Base-by-base conservation (phyloP, 208 protist genomes). In the Porcisia deanei region DNA sequence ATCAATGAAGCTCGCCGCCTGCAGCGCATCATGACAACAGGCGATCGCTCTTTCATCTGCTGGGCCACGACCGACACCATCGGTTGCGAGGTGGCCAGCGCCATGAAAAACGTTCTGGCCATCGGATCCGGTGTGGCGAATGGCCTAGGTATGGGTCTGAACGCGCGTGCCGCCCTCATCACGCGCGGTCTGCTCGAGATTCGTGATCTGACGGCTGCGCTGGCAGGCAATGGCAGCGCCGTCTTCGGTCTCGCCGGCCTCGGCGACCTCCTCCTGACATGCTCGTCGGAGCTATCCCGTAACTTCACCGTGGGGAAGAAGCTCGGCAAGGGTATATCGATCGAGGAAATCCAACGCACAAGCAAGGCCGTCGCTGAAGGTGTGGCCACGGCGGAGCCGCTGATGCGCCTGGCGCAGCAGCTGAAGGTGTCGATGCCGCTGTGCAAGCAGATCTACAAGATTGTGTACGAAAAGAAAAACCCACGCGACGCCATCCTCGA, bases 31-130 rank as follows among this genome's bases (percentile, higher is more conserved):
- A 84, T 98, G 73, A 93, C 87, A 25, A 90, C 85, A 14, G 64
- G 76, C 25, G 85, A 95, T 74, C 82, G 78, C 64, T 79, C 80
- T 64, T 98, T 98, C 77, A 83, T 92, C 61, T 93, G 89, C 76
- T 97, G 92, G 81, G 84, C 92, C 43, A 86, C 88, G 14, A 91
- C 88, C 61, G 96, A 98, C 78, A 86, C 81, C 20, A 80, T 95
- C 53, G 96, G 96, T 25, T 94, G 89, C 57, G 94, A 98, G 85
- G 87, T 98, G 39, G 84, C 90, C 63, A 96, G 94, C 78, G 93
- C 95, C n/a, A 66, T 97, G 43, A 97, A 97, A 84, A 98, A 97
- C 84, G 94, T 98, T 34, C 80, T 98, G 63, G 91, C 90, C 71
- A 97, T 96, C 80, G 91, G 88, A 55, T 95, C 93, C 34, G 94